Conservation (phyloP, 768 basidiomycete genomes). For the Leccinum fibrillosum region DNA sequence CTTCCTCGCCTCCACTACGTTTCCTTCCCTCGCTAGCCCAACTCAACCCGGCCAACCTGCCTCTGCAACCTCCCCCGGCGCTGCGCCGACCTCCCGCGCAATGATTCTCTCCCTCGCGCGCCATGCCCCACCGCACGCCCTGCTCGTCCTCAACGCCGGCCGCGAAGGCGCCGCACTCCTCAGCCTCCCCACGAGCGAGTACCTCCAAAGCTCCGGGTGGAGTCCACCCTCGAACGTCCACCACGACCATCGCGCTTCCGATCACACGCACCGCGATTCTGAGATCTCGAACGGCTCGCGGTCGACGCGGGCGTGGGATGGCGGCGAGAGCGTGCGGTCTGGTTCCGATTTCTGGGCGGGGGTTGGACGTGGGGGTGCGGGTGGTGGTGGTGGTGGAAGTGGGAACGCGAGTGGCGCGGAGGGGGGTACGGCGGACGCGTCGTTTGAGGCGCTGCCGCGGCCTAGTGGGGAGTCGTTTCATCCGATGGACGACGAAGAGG, state of each 20-base stretch:
- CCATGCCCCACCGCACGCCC: slow-evolving; percentile 65
- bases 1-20: slow-evolving; percentile 48
- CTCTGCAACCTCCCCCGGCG: slow-evolving; percentile 38
- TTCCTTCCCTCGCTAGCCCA: slow-evolving; percentile 10
- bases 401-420: not conserved
- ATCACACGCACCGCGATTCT: too few species aligned
- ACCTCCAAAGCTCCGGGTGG: slow-evolving; percentile 85
- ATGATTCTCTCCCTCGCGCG: slow-evolving; percentile 72
- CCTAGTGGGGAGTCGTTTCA: slow-evolving; percentile 32
- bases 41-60: not conserved
- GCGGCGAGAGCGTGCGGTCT: slow-evolving; percentile 49
- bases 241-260: too few species aligned
- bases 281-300: slow-evolving; percentile 18
- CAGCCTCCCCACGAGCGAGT: slow-evolving; percentile 79
- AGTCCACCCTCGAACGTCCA: too few species aligned
- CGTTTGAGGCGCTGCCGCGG: slow-evolving; percentile 14
- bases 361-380: not conserved
- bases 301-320: slow-evolving; percentile 17
- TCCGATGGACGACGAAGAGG: slow-evolving; percentile 29
- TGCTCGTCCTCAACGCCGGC: slow-evolving; percentile 83
- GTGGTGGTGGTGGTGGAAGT: not conserved
- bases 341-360: slow-evolving; percentile 80
- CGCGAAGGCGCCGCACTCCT: slow-evolving; percentile 76
- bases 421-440: slow-evolving; percentile 2
- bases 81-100: slow-evolving; percentile 61